Percentiles rank a stretch among this genome's conserved stretches.
Evolutionary conservation across 495 filamentous ascomycete species (phyloP).

Genomic region (Lasiosphaeris hirsuta): DNA sequence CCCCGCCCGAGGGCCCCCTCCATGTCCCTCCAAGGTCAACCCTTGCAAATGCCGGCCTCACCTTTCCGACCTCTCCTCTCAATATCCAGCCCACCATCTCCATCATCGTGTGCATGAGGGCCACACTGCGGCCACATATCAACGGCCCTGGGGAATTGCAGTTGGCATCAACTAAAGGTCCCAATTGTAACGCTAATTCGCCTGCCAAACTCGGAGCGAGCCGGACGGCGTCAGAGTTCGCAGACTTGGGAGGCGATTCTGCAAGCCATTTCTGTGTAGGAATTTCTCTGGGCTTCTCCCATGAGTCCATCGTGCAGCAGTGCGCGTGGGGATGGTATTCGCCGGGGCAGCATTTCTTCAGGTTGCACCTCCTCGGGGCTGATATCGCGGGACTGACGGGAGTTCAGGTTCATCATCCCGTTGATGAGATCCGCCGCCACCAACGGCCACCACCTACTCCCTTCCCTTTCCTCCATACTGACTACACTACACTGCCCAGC

Average conservation of each 20-base stretch:
- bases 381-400: neutral
- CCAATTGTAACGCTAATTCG: slow-evolving; percentile 1
- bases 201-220: neutral
- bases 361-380: neutral
- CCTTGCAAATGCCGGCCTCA: slow-evolving; percentile 7
- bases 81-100: slow-evolving; percentile 6
- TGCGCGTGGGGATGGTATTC: neutral
- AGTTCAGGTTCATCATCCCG: no score
- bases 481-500: no score
- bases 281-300: neutral
- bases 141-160: neutral
- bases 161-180: slow-evolving; percentile 2
- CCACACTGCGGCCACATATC: slow-evolving; percentile 7
- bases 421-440: no score
- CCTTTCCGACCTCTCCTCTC: slow-evolving; percentile 9
- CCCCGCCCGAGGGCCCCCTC: neutral
- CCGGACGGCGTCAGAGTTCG: neutral
- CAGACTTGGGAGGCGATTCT: neutral
- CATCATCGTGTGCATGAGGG: neutral
- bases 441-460: no score
- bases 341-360: neutral
- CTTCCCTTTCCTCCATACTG: no score
- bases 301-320: slow-evolving; percentile 13
- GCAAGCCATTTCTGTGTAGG: neutral
- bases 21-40: slow-evolving; percentile 1